Conservation (phyloP, 306 rosid species). For the Trifolium dubium region DNA sequence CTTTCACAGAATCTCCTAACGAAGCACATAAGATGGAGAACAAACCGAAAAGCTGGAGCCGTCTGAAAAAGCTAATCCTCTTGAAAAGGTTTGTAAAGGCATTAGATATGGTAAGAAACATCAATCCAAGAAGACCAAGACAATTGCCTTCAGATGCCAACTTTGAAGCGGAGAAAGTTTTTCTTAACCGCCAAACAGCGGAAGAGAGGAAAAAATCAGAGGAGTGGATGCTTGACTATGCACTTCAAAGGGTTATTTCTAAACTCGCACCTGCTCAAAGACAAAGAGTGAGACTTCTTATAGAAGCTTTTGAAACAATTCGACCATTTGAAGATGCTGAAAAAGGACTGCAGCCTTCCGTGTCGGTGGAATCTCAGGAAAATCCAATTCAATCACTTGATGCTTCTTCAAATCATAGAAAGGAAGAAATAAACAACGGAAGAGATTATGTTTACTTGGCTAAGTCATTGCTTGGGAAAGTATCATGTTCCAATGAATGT, state of each 20-base stretch:
- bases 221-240: constrained; percentile 95
- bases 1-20: constrained; percentile 39
- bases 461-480: constrained; percentile 39
- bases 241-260: constrained; percentile 81
- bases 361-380: constrained; percentile 40
- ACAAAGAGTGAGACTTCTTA: constrained; percentile 69
- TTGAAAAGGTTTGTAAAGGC: constrained; percentile 89
- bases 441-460: constrained; percentile 29
- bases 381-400: constrained; percentile 45
- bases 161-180: constrained; percentile 60
- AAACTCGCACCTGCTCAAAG: constrained; percentile 80
- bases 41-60: constrained; percentile 78
- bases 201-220: constrained; percentile 66
- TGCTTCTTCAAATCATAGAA: constrained; percentile 30
- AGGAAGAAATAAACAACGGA: constrained; percentile 41
- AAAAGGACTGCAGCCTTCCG: constrained; percentile 38
- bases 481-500: constrained; percentile 33
- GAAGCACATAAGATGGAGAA: constrained; percentile 46
- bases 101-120: constrained; percentile 68
- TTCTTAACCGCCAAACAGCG: constrained; percentile 59
- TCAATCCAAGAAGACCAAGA: constrained; percentile 46
- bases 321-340: constrained; percentile 60
- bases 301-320: constrained; percentile 84
- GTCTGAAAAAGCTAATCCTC: constrained; percentile 68
- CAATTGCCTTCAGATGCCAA: constrained; percentile 50